Base-by-base conservation (phyloP, 257 asterid species). In the Solanum pinnatisectum region DNA sequence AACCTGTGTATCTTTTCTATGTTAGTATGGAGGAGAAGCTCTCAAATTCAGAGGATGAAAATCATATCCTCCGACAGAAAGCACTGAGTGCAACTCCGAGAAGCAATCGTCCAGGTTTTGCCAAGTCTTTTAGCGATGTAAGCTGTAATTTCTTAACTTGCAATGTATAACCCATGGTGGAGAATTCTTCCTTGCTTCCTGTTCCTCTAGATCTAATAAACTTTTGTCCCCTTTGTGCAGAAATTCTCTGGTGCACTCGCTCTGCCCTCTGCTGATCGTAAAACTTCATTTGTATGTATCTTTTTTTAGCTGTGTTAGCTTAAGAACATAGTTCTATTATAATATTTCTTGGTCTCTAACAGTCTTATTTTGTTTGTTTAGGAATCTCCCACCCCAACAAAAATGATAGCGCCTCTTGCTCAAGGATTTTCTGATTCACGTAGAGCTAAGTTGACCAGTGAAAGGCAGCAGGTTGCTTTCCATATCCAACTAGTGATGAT, bases 301-400 rank as follows among this genome's bases (percentile, higher is more conserved):
- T 81, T 60, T 23, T 42, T 85, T 39, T 59, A 1, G 67, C 63
- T 25, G 42, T 36, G n/a, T 60, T 23, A 86, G 37, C 59, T 73
- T 71, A 39, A 86, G 63, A 52, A 32, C 27, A 18, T 13, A 22
- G 78, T 86, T 71, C 73, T 88, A 59, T 85, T 88, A 73, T 40
- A 84, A 77, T 82, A 88, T 86, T 60, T 65, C 72, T 86, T 82
- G 86, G 49, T 87, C 83, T 40, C 90, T 89, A 11, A 88, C 20
- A 5, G 10, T 36, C 52, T 1, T 84, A 18, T 65, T 86, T 40
- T 92, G 79, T 87, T 88, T 89, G 81, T 83, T 74, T 90, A 97
- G 99, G 99, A 97, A 89, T 93, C 99, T 78, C 99, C 99, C 63
- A 95, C 99, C 84, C 99, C 99, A 36, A 93, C 99, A 89, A 97